Percentiles rank a stretch among this genome's conserved stretches.
phyloP scores from a whole-genome alignment of 345 rosid genomes.

The Excoecaria cochinchinensis region DNA sequence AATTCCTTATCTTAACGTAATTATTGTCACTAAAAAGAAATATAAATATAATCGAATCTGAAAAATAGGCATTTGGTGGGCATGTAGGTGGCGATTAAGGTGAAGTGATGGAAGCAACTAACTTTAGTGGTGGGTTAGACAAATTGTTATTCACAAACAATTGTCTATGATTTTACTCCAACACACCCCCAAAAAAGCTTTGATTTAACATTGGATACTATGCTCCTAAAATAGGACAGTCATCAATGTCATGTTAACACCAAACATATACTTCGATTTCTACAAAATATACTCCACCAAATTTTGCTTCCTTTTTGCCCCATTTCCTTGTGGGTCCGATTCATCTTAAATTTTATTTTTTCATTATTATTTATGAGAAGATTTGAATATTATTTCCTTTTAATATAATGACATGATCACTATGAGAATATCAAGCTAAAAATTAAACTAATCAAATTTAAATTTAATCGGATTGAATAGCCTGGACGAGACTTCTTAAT shows the following conservation, averaged over 20 bases:
- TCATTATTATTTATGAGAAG: not conserved
- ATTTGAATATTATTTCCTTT: too few species aligned
- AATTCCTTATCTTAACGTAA: not conserved
- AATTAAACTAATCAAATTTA: too few species aligned
- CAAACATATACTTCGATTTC: conserved; percentile 7
- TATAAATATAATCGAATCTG: not conserved
- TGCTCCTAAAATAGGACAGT: conserved; percentile 4
- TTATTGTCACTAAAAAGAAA: not conserved
- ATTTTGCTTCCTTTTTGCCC: conserved; percentile 20
- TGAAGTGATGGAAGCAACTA: conserved; percentile 20
- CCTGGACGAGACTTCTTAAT: too few species aligned
- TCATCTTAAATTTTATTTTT: conserved; percentile 1
- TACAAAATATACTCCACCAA: conserved; percentile 21
- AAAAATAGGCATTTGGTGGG: not conserved
- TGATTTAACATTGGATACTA: conserved; percentile 9
- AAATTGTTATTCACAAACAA: conserved; percentile 1
- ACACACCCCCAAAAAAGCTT: not conserved
- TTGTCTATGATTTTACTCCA: not conserved
- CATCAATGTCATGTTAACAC: not conserved
- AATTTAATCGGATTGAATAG: too few species aligned
- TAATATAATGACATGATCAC: too few species aligned
- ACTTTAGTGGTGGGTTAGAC: conserved; percentile 22
- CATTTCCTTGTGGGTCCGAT: conserved; percentile 27
- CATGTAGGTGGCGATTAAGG: conserved; percentile 7
- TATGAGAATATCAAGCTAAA: too few species aligned